phyloP scores from a whole-genome alignment of 495 filamentous ascomycete genomes.

The Penicillium argentinense region DNA sequence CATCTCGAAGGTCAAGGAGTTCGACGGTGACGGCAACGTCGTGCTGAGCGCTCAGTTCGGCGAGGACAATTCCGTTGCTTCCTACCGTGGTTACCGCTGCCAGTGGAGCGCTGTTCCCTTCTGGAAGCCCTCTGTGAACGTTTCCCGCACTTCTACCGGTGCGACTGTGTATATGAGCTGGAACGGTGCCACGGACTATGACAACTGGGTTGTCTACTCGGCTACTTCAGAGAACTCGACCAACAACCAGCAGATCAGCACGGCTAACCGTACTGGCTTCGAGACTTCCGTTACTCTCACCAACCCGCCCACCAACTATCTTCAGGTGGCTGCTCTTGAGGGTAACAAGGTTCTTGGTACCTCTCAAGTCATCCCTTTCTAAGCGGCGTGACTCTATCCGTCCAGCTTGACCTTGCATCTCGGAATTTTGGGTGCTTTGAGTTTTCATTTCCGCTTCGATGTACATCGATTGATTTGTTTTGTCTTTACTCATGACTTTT shows the following conservation, averaged over 20 bases:
- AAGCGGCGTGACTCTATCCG: too few relatives aligned
- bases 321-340: slow-evolving; percentile 35
- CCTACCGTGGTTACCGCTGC: slow-evolving; percentile 43
- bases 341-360: slow-evolving; percentile 28
- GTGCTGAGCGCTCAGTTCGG: slow-evolving; percentile 40
- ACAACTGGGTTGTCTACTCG: slow-evolving; percentile 36
- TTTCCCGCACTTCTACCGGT: slow-evolving; percentile 12
- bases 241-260: slow-evolving; percentile 19
- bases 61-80: slow-evolving; percentile 36
- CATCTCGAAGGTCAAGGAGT: slow-evolving; percentile 51
- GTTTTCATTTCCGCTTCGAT: too few relatives aligned
- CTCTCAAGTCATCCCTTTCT: slow-evolving; percentile 23
- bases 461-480: too few relatives aligned
- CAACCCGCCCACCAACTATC: slow-evolving; percentile 21
- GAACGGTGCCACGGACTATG: slow-evolving; percentile 45
- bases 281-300: slow-evolving; percentile 28
- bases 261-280: slow-evolving; percentile 33
- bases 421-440: too few relatives aligned
- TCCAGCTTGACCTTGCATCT: background rate
- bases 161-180: slow-evolving; percentile 37
- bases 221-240: slow-evolving; percentile 19
- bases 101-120: slow-evolving; percentile 42
- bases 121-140: slow-evolving; percentile 33
- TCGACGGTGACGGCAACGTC: slow-evolving; percentile 29
- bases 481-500: too few relatives aligned